phyloP scores from a whole-genome alignment of 2,329 filamentous ascomycete species.

The Niveomyces coronatus region DNA sequence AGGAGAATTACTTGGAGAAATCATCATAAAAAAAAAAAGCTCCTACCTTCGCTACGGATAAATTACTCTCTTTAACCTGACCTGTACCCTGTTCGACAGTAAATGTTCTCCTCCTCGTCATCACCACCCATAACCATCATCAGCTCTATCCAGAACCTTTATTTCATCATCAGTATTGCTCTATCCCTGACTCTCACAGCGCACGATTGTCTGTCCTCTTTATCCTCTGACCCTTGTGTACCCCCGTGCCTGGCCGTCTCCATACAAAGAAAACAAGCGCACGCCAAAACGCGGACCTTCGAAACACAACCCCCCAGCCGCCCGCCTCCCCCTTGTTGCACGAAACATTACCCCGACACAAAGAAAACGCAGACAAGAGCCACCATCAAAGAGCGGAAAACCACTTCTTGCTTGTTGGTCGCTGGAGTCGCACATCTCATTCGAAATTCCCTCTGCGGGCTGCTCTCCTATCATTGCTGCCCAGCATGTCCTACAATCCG shows the following conservation, averaged over 20 bases:
- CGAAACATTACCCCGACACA: slow-evolving; percentile 3
- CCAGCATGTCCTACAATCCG: slow-evolving; percentile 3
- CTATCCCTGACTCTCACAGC: too few species aligned
- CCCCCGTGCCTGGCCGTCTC: neutral
- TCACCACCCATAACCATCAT: too few species aligned
- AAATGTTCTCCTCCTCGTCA: too few species aligned
- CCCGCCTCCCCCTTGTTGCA: slow-evolving; percentile 4
- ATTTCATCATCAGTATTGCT: too few species aligned
- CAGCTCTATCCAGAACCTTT: too few species aligned
- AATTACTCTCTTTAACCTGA: too few species aligned
- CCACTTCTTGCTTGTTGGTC: neutral
- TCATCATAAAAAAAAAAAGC: too few species aligned
- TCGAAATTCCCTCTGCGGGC: neutral
- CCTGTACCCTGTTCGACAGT: too few species aligned
- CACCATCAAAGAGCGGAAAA: neutral
- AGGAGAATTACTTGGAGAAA: too few species aligned
- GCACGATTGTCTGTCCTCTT: too few species aligned
- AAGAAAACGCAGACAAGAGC: neutral
- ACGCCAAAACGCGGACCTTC: neutral
- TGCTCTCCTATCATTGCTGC: neutral
- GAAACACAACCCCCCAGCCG: neutral
- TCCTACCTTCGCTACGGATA: too few species aligned
- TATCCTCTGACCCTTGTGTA: neutral
- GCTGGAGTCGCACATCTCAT: neutral
- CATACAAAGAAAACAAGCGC: neutral